Evolutionary conservation across 768 basidiomycete genomes (phyloP).

Genomic region (Amanita rubescens): DNA sequence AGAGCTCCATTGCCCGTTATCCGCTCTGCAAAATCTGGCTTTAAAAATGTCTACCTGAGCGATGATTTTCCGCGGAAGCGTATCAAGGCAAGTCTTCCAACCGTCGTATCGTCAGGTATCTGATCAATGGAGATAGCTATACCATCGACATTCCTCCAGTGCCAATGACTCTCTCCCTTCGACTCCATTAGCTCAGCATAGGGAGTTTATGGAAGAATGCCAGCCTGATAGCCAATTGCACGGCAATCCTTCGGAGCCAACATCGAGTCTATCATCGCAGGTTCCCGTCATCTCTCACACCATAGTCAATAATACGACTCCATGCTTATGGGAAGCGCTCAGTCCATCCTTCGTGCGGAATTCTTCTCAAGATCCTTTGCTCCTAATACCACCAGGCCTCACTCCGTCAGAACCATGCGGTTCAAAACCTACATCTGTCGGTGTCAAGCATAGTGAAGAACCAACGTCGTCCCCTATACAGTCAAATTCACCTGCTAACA

Average conservation of each 20-base stretch:
- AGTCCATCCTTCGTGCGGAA: neutral
- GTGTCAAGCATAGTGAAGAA: neutral
- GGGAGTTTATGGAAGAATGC: neutral
- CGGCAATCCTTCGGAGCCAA: neutral
- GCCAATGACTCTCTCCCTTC: slow-evolving; percentile 7
- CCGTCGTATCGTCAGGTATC: slow-evolving; percentile 6
- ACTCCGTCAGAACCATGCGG: neutral
- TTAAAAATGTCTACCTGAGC: neutral
- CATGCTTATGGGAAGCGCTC: neutral
- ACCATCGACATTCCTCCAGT: slow-evolving; percentile 9
- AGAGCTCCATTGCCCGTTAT: neutral
- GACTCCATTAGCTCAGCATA: neutral
- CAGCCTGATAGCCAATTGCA: neutral
- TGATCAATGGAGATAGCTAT: neutral
- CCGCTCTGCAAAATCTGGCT: neutral
- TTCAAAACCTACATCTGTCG: neutral
- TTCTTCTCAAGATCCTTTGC: slow-evolving; percentile 3
- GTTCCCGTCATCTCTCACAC: neutral
- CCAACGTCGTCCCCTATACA: neutral
- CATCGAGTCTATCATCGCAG: neutral
- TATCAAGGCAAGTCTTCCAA: slow-evolving; percentile 21
- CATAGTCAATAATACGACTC: neutral
- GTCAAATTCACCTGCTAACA: neutral
- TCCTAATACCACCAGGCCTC: neutral
- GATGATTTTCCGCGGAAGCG: slow-evolving; percentile 29